Conservation (phyloP, 495 filamentous ascomycete genomes). For the Gamarada debralockiae region DNA sequence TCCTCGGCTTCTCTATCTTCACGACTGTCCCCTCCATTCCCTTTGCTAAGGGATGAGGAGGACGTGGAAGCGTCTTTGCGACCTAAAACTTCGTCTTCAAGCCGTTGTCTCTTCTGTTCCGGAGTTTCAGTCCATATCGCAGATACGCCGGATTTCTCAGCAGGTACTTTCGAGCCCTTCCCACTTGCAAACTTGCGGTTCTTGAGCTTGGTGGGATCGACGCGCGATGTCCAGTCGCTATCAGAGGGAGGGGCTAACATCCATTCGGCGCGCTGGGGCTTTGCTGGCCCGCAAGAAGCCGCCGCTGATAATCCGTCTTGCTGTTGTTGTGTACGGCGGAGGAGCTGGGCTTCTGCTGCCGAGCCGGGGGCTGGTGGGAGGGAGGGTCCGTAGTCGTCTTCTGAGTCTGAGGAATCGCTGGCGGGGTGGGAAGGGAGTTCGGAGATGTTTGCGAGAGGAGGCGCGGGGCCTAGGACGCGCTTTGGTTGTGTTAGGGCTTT, state of each 20-base stretch:
- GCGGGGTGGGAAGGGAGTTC: slow-evolving; percentile 32
- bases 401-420: slow-evolving; percentile 24
- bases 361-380: slow-evolving; percentile 54
- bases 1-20: slow-evolving; percentile 27
- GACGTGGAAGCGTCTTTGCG: slow-evolving; percentile 39
- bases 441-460: slow-evolving; percentile 47
- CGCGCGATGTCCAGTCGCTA: slow-evolving; percentile 56
- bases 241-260: slow-evolving; percentile 82
- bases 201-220: slow-evolving; percentile 80
- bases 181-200: slow-evolving; percentile 82
- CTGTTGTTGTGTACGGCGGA: not conserved
- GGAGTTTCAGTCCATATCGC: slow-evolving; percentile 90
- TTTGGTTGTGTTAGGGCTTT: slow-evolving; percentile 21
- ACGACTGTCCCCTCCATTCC: slow-evolving; percentile 20
- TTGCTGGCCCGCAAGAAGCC: slow-evolving; percentile 33
- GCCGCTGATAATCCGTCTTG: slow-evolving; percentile 13
- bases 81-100: slow-evolving; percentile 85
- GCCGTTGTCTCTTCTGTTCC: slow-evolving; percentile 74
- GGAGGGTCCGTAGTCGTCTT: slow-evolving; percentile 70
- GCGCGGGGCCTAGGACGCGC: slow-evolving; percentile 45
- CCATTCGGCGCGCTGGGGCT: slow-evolving; percentile 77
- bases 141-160: slow-evolving; percentile 41
- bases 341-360: slow-evolving; percentile 14
- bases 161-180: slow-evolving; percentile 47
- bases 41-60: not conserved